phyloP scores from a whole-genome alignment of 768 basidiomycete genomes.

The Hortiboletus campestris region DNA sequence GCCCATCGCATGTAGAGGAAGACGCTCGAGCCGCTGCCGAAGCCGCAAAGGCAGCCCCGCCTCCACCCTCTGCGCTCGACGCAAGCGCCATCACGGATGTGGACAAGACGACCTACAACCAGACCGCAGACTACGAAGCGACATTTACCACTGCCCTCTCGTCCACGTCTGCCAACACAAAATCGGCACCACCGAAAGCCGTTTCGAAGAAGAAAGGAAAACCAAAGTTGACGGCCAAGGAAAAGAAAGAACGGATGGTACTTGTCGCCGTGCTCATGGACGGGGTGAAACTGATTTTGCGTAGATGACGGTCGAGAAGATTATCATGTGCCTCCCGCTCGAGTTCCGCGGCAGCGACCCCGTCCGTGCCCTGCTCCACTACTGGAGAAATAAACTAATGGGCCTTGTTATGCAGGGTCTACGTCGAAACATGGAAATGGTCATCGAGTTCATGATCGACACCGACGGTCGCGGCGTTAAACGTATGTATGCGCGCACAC shows the following conservation, averaged over 20 bases:
- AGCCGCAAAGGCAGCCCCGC: constrained; percentile 46
- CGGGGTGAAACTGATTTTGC: neutral
- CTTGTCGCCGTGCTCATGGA: constrained; percentile 14
- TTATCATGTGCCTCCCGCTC: constrained; percentile 75
- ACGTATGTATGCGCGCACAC: constrained; percentile 39
- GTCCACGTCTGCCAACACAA: constrained; percentile 37
- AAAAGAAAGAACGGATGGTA: constrained; percentile 81
- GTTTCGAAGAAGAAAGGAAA: constrained; percentile 54
- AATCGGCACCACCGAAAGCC: constrained; percentile 40
- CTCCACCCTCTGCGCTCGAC: constrained; percentile 21
- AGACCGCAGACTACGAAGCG: constrained; percentile 34
- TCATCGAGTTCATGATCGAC: constrained; percentile 76
- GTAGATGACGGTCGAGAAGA: constrained; percentile 63
- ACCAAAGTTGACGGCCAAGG: constrained; percentile 68
- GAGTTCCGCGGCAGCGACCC: constrained; percentile 91
- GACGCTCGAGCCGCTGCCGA: constrained; percentile 53
- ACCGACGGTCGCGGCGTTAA: constrained; percentile 58
- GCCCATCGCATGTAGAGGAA: constrained; percentile 45
- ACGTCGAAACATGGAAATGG: constrained; percentile 74
- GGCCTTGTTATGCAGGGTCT: constrained; percentile 47
- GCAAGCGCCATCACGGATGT: constrained; percentile 19
- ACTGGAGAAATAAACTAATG: neutral
- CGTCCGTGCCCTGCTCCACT: constrained; percentile 42
- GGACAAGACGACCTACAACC: constrained; percentile 31
- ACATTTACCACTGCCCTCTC: constrained; percentile 29